Evolutionary conservation across 164 flowering plant species (phyloP), one percentile per base, ranked within the genome.

Genomic region (Sextonia rubra): DNA sequence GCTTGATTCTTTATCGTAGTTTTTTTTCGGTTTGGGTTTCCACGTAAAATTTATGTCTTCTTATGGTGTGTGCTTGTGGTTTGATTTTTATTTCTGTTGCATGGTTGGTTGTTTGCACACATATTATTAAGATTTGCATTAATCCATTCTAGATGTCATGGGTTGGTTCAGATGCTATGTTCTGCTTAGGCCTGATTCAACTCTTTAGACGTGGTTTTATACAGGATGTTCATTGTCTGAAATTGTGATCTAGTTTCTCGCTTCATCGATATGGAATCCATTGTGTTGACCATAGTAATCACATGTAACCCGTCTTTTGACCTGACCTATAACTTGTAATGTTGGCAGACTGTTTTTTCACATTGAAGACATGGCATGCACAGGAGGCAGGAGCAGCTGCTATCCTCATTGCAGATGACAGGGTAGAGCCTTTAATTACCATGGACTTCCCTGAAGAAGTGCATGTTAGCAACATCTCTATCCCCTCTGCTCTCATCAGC

Each of bases 381-480:
- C 98, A 94, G 76, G 85, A 85, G 12, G 93, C 83, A 64, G 98
- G 98, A 73, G 99, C 94, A 8, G 98, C 99, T 2, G 98, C 99
- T 17, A 80, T 94, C 71, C 92, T 94, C 49, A 97, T 94, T 44
- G 86, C 94, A 1, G 98, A 94, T 80, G 83, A 87, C 77, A 86
- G 76, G 74, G 32, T 70, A 22, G 99, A 92, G 72, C 98, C 94
- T 58, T 84, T 94, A 77, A 94, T 94, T 68, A 89, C 97, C 58
- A 94, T 94, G 99, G 98, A 91, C 77, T 85, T 82, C 60, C 99
- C 99, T 6, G 98, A 89, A 78, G 97, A 92, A 77, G 94, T 82
- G 17, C 77, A 84, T 25, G 73, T 88, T 2, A 69, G 61, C 47
- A 90, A 90, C 17, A 92, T 94, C 64, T 85, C 87, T 9, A 89